Conservation (phyloP, 495 filamentous ascomycete species). For the Pyrenopolyporus hunteri region DNA sequence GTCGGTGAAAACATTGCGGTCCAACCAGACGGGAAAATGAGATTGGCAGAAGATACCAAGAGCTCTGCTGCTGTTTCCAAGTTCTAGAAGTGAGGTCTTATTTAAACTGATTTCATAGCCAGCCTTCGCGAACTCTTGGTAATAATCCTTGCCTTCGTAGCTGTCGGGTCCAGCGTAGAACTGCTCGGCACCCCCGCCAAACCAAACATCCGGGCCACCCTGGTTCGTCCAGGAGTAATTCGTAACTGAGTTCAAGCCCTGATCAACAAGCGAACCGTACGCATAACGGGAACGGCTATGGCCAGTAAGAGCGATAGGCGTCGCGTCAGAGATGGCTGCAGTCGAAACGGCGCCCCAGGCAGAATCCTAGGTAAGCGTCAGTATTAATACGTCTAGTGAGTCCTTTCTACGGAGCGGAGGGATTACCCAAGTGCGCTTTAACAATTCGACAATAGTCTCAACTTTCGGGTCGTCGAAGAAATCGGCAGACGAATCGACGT, state of each 20-base stretch:
- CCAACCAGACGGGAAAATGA: conserved; percentile 74
- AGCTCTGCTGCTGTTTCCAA: conserved; percentile 59
- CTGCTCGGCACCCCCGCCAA: conserved; percentile 75
- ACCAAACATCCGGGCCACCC: conserved; percentile 72
- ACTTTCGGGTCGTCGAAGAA: conserved; percentile 77
- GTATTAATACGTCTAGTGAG: background rate
- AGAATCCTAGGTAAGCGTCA: conserved; percentile 42
- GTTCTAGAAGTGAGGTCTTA: conserved; percentile 64
- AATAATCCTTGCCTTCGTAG: conserved; percentile 68
- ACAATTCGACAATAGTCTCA: conserved; percentile 75
- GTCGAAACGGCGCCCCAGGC: conserved; percentile 65
- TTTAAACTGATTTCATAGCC: conserved; percentile 70
- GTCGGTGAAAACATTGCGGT: conserved; percentile 70
- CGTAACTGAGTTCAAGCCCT: conserved; percentile 60
- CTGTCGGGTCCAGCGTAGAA: conserved; percentile 64
- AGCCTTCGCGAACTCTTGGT: conserved; percentile 66
- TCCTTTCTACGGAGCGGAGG: too few relatives aligned
- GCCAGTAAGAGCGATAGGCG: conserved; percentile 69
- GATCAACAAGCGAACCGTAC: conserved; percentile 68
- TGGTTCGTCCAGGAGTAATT: conserved; percentile 74
- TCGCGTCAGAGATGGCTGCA: conserved; percentile 74
- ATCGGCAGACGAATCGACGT: conserved; percentile 68
- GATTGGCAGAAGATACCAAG: conserved; percentile 72
- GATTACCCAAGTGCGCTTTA: conserved; percentile 65
- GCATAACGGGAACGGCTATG: conserved; percentile 67